Evolutionary conservation across 768 basidiomycete species (phyloP).

Genomic region (Tubosaeta sp.): DNA sequence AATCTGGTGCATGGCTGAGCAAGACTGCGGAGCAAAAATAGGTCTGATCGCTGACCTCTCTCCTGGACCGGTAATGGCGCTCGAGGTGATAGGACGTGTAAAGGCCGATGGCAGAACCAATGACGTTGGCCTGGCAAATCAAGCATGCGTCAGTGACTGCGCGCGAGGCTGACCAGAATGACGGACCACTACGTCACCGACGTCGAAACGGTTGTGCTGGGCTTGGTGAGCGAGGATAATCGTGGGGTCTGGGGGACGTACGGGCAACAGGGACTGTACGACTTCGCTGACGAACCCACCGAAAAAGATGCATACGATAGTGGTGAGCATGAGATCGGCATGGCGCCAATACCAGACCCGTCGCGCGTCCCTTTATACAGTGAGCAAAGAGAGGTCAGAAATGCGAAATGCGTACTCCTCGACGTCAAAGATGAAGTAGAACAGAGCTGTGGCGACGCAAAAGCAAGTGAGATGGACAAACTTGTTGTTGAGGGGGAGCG

Average conservation of each 20-base stretch:
- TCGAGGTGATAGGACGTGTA: constrained; percentile 65
- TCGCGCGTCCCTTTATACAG: constrained; percentile 54
- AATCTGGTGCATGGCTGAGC: constrained; percentile 44
- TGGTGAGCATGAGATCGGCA: constrained; percentile 63
- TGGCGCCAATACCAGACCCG: constrained; percentile 88
- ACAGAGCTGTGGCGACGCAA: constrained; percentile 67
- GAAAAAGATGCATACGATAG: constrained; percentile 68
- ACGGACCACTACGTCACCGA: constrained; percentile 67
- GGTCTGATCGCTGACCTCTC: constrained; percentile 50
- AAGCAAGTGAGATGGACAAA: constrained; percentile 78
- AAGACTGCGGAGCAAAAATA: background rate
- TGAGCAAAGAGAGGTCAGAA: background rate
- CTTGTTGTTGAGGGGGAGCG: constrained; percentile 74
- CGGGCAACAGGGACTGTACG: constrained; percentile 75
- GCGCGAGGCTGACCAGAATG: constrained; percentile 8
- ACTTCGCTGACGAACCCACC: constrained; percentile 80
- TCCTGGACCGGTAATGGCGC: constrained; percentile 68
- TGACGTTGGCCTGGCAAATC: constrained; percentile 62
- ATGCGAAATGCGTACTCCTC: constrained; percentile 61
- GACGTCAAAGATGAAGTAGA: constrained; percentile 85
- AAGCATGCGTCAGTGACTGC: constrained; percentile 6
- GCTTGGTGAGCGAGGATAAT: constrained; percentile 1
- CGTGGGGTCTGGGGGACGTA: constrained; percentile 26
- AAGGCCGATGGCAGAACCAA: constrained; percentile 69
- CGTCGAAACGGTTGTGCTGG: constrained; percentile 68